Evolutionary conservation across 768 basidiomycete genomes (phyloP).

Genomic region (Filobasidium wieringae): DNA sequence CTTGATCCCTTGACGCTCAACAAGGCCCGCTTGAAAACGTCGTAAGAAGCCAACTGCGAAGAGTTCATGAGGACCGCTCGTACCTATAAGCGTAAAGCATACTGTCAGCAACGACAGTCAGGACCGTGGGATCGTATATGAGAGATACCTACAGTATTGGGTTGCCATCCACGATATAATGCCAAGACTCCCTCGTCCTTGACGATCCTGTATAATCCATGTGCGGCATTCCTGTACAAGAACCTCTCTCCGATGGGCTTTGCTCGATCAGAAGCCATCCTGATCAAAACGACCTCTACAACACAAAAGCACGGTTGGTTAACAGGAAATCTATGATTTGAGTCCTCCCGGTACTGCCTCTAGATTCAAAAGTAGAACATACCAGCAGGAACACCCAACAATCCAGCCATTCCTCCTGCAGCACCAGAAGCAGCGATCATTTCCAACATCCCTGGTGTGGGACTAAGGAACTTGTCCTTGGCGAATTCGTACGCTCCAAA

Average conservation of each 20-base stretch:
- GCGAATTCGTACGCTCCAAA: constrained; percentile 35
- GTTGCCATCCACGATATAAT: constrained; percentile 25
- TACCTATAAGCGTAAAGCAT: constrained; percentile 20
- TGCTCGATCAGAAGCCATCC: constrained; percentile 35
- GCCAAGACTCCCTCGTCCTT: constrained; percentile 26
- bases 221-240: constrained; percentile 29
- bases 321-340: background rate
- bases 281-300: constrained; percentile 16
- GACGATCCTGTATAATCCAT: constrained; percentile 32
- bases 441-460: constrained; percentile 11
- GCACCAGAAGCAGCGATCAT: constrained; percentile 32
- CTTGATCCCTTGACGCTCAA: constrained; percentile 19
- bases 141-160: constrained; percentile 27
- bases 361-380: background rate
- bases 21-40: constrained; percentile 33
- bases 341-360: background rate
- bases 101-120: background rate
- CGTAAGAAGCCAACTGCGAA: constrained; percentile 35
- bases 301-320: background rate
- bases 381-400: constrained; percentile 35
- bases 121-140: background rate
- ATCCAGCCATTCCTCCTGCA: constrained; percentile 30
- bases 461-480: constrained; percentile 18
- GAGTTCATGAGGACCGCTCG: constrained; percentile 37
- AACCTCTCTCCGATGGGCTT: constrained; percentile 25